Evolutionary conservation across 768 basidiomycete genomes (phyloP), one percentile per base, ranked within the genome.

Genomic region (Lactifluus echinatus): DNA sequence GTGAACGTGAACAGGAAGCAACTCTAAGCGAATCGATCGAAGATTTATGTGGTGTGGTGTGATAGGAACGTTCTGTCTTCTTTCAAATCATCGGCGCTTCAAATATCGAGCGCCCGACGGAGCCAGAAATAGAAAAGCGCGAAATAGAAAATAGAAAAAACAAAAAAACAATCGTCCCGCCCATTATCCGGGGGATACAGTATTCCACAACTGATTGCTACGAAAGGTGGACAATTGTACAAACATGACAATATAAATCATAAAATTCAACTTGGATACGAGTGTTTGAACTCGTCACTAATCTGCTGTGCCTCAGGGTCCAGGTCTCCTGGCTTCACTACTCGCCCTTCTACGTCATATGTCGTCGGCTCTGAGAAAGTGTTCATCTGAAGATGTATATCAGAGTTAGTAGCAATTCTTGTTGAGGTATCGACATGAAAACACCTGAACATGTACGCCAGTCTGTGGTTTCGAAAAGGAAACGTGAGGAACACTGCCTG

Each of bases 241-340:
- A 40, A 36, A 57, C 44, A 39, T 52, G 50, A 37, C 21, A 26
- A 28, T 8, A 42, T 28, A 58, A 58, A 43, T 54, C 21, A 43
- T 11, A 17, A 3, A 26, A 23, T 23, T 59, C 36, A 59, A 39
- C 29, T 45, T 43, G 48, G 28, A 21, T 59, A 61, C 26, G 81
- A 81, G 19, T 73, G 77, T 67, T 86, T 86, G 75, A 84, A 84
- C 60, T 87, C 85, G 53, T 76, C 73, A 64, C 70, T 77, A 64
- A 80, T 80, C 50, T 69, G 71, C 55, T 83, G 82, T 17, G 80
- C 75, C 68, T 87, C 85, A 8, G 78, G 73, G 66, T 87, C 85
- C 58, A 75, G 79, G 21, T 67, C 68, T 49, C 77, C 76, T 19
- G 37, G 62, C 58, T 74, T 75, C 33, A 74, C 65, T n/a, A 64